phyloP scores from a whole-genome alignment of 495 filamentous ascomycete species.

The Penicillium malachiteum region DNA sequence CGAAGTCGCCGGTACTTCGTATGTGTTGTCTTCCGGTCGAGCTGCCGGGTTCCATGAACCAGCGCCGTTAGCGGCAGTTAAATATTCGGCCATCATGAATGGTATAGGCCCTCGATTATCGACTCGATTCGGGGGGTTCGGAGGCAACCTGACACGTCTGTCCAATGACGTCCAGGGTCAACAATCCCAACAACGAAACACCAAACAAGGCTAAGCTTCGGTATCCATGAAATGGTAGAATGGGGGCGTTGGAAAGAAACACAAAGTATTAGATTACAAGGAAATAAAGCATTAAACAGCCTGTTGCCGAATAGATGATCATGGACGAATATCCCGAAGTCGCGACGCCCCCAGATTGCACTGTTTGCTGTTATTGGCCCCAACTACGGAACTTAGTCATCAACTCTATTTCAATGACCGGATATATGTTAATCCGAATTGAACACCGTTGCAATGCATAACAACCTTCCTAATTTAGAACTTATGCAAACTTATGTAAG shows the following conservation, averaged over 20 bases:
- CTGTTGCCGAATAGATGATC: slow-evolving; percentile 1
- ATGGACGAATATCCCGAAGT: slow-evolving; percentile 8
- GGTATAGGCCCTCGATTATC: slow-evolving; percentile 10
- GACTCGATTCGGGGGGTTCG: slow-evolving; percentile 8
- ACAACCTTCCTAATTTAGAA: background rate
- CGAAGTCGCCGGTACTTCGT: slow-evolving; percentile 7
- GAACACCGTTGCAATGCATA: slow-evolving; percentile 10
- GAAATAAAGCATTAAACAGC: slow-evolving; percentile 13
- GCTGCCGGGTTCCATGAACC: slow-evolving; percentile 45
- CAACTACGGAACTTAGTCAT: slow-evolving; percentile 1
- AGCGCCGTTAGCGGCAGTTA: slow-evolving; percentile 20
- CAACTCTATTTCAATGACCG: background rate
- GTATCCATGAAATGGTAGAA: slow-evolving; percentile 20
- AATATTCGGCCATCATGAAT: slow-evolving; percentile 20
- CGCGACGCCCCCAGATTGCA: slow-evolving; percentile 15
- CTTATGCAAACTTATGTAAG: background rate
- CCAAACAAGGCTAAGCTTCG: slow-evolving; percentile 10
- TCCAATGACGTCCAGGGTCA: slow-evolving; percentile 29
- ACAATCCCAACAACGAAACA: slow-evolving; percentile 20
- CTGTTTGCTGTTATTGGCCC: slow-evolving; percentile 6
- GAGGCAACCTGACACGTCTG: slow-evolving; percentile 34
- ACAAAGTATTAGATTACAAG: slow-evolving; percentile 15
- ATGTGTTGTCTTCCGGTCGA: slow-evolving; percentile 27
- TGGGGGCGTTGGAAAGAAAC: slow-evolving; percentile 1
- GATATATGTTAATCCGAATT: slow-evolving; percentile 13